A percentile compares a stretch with the other conserved stretches of the same genome.
Conservation (phyloP, 352 stramenopile species). For the Phytophthora capsici region DNA sequence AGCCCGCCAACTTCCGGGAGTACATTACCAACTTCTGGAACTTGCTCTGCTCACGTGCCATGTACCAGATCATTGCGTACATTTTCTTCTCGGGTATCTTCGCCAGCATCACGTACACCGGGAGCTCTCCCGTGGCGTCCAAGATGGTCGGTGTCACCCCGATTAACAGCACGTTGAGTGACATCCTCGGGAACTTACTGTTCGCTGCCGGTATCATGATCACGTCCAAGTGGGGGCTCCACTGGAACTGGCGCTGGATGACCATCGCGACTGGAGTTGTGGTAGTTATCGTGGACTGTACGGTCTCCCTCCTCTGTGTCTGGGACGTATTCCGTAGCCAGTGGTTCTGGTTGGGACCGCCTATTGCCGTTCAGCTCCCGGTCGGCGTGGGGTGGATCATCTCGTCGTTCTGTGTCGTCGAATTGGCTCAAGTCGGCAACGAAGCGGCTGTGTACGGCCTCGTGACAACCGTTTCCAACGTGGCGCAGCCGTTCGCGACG, state of each 20-base stretch:
- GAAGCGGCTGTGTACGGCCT: slow-evolving; percentile 33
- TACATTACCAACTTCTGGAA: slow-evolving; percentile 38
- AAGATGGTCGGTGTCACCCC: slow-evolving; percentile 35
- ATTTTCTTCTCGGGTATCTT: slow-evolving; percentile 38
- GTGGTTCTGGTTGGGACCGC: slow-evolving; percentile 42
- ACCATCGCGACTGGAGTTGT: slow-evolving; percentile 29
- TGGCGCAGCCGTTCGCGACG: slow-evolving; percentile 28
- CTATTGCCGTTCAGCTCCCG: slow-evolving; percentile 46
- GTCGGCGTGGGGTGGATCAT: slow-evolving; percentile 54
- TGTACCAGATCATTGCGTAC: slow-evolving; percentile 50
- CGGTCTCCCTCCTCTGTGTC: slow-evolving; percentile 23
- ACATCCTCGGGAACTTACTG: slow-evolving; percentile 36
- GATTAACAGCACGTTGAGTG: slow-evolving; percentile 33
- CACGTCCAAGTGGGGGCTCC: slow-evolving; percentile 39
- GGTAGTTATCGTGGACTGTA: slow-evolving; percentile 29
- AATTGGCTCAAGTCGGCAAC: slow-evolving; percentile 26
- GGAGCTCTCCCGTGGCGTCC: slow-evolving; percentile 14
- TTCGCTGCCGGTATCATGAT: slow-evolving; percentile 37
- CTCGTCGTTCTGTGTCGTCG: slow-evolving; percentile 28
- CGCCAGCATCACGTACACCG: slow-evolving; percentile 31
- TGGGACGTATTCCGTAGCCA: slow-evolving; percentile 43
- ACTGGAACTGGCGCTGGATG: slow-evolving; percentile 46
- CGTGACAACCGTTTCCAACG: slow-evolving; percentile 26
- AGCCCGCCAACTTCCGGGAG: slow-evolving; percentile 13
- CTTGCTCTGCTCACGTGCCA: slow-evolving; percentile 26